Evolutionary conservation across 768 basidiomycete species (phyloP), one percentile per base, ranked within the genome.

Genomic region (Mycena sanguinolenta): DNA sequence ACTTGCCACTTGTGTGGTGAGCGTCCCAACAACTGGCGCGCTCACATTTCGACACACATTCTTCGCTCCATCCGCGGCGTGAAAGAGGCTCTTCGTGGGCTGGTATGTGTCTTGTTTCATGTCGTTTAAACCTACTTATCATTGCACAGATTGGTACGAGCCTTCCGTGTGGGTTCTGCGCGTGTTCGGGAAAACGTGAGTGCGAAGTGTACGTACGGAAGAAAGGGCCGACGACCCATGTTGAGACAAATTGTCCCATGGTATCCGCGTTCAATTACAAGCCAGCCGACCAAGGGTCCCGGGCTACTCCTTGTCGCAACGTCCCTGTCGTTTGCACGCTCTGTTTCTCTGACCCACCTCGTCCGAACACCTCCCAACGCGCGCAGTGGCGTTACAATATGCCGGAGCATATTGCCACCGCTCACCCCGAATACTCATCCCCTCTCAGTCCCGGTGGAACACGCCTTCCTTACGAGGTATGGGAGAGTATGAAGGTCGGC

Each of bases 331-430:
- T 38, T 38, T 38, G 36, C 14, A 6, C 6, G 36, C 36, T 38
- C 36, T 38, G 36, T 38, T 38, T 38, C 36, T 14, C 36, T 14
- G 36, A 58, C n/a, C 21, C 42, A 1, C 55, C 53, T 44, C 25
- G 50, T 32, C 44, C 42, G 2, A 21, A 38, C n/a, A 30, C 25
- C 13, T 16, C 38, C 30, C 58, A 49, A 5, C 57, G 21, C 17
- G 69, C 49, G 5, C 57, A 59, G 27, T 70, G 69, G 63, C 46
- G 69, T 10, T 70, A 70, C 49, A 70, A 70, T 19, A 70, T 70
- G 69, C 27, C 30, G 4, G 42, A 55, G 38, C 69, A 70, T 25
- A 39, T 70, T 3, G 12, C 42, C 3, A 21, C 14, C 4, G 52
- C 27, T 36, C 69, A 70, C n/a, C 44, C 63, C 8, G 69, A 70